Evolutionary conservation across 2,329 filamentous ascomycete species (phyloP).

Genomic region (Gaeumannomyces sp.): DNA sequence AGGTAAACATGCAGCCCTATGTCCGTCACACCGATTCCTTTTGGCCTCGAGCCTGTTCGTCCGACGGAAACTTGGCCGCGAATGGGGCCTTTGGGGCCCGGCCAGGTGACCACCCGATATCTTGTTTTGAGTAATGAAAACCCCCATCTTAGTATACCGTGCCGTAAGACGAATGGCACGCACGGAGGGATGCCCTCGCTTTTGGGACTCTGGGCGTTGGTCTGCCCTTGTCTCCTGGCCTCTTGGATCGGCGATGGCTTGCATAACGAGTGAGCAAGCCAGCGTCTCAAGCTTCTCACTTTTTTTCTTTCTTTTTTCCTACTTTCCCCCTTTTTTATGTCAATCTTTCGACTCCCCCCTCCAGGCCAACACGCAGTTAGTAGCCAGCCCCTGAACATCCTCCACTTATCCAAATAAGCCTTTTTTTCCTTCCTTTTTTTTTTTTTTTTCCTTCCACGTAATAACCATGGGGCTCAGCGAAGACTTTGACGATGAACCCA

Average conservation of each 20-base stretch:
- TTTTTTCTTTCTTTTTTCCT: neutral
- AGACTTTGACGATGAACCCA: conserved; percentile 40
- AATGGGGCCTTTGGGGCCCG: neutral
- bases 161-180: neutral
- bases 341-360: neutral
- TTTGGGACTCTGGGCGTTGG: neutral
- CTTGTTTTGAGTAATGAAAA: conserved; percentile 9
- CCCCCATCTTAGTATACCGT: neutral
- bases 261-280: neutral
- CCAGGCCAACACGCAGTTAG: neutral
- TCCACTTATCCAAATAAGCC: neutral
- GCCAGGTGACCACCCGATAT: neutral
- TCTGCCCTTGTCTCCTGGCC: too few relatives aligned
- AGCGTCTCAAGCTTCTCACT: neutral
- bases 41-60: neutral
- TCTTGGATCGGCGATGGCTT: neutral
- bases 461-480: conserved; percentile 17
- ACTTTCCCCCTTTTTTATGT: neutral
- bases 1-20: neutral
- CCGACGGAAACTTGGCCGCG: neutral
- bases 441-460: too few relatives aligned
- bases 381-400: neutral
- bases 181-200: neutral
- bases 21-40: neutral
- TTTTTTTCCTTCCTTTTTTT: too few relatives aligned